phyloP scores from a whole-genome alignment of 2,329 filamentous ascomycete species.

The Penicillium rolfsii region DNA sequence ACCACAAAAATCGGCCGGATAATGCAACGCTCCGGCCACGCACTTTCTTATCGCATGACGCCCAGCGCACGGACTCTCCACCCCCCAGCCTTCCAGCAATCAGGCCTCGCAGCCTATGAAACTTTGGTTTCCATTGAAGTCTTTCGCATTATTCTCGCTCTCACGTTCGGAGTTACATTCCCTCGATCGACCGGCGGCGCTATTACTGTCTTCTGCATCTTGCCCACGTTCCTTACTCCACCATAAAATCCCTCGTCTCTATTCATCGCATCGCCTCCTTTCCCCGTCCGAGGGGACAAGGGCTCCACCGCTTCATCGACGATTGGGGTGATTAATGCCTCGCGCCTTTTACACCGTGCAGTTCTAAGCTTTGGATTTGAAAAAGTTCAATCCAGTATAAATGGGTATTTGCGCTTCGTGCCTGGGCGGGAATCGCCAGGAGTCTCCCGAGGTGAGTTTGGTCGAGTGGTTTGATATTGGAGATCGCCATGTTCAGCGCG shows the following conservation, averaged over 20 bases:
- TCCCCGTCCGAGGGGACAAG: conserved; percentile 7
- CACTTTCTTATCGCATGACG: conserved; percentile 24
- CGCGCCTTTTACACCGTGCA: conserved; percentile 24
- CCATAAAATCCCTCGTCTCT: background rate
- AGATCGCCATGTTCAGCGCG: conserved; percentile 16
- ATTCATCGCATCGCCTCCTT: background rate
- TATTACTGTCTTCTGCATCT: conserved; percentile 17
- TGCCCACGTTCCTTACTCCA: conserved; percentile 22
- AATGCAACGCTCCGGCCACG: conserved; percentile 28
- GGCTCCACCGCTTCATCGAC: conserved; percentile 17
- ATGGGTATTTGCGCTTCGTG: conserved; percentile 53
- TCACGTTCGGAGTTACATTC: conserved; percentile 1
- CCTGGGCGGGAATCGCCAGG: conserved; percentile 44
- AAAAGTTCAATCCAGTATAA: conserved; percentile 25
- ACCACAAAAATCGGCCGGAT: conserved; percentile 2
- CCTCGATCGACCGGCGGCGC: conserved; percentile 8
- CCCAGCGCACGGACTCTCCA: conserved; percentile 24
- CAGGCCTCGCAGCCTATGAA: background rate
- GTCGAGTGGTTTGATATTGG: background rate
- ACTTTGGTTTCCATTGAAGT: background rate
- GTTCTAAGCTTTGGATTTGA: conserved; percentile 5
- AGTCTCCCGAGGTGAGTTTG: conserved; percentile 40
- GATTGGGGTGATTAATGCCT: conserved; percentile 28
- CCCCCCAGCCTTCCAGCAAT: conserved; percentile 13
- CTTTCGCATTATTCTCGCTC: background rate